A percentile compares a stretch with the other conserved stretches of the same genome.
Conservation (phyloP, 2,329 filamentous ascomycete genomes). For the Cladosporium sp. region DNA sequence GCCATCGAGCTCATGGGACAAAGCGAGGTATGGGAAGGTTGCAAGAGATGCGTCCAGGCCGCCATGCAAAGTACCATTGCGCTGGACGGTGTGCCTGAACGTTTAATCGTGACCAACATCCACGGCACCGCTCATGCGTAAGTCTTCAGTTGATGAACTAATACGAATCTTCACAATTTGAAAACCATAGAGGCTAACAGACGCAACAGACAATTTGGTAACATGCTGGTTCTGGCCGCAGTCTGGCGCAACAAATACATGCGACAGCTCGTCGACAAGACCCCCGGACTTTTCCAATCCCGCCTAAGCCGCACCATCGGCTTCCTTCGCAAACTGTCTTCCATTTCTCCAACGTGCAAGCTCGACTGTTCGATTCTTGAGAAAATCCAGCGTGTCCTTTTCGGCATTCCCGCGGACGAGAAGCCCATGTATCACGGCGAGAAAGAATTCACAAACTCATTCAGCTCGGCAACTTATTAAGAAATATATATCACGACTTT, state of each 20-base stretch:
- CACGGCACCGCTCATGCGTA: slow-evolving; percentile 96
- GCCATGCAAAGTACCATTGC: slow-evolving; percentile 80
- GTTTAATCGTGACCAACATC: slow-evolving; percentile 84
- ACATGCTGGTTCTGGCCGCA: slow-evolving; percentile 83
- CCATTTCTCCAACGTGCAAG: slow-evolving; percentile 68
- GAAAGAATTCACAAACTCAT: slow-evolving; percentile 11
- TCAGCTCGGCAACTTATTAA: slow-evolving; percentile 12
- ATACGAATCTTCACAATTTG: no score
- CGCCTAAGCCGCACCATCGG: slow-evolving; percentile 69
- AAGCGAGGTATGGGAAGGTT: slow-evolving; percentile 26
- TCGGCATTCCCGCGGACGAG: slow-evolving; percentile 17
- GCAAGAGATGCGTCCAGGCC: slow-evolving; percentile 58
- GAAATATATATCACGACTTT: not conserved
- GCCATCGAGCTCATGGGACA: slow-evolving; percentile 29
- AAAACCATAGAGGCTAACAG: no score
- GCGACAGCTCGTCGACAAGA: slow-evolving; percentile 46
- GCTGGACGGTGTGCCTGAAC: slow-evolving; percentile 66
- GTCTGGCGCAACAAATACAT: slow-evolving; percentile 55
- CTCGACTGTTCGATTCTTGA: slow-evolving; percentile 71
- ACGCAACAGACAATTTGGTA: slow-evolving; percentile 92
- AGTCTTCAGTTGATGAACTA: slow-evolving; percentile 49
- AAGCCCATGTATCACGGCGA: slow-evolving; percentile 20
- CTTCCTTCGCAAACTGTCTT: slow-evolving; percentile 66
- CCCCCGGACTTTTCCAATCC: slow-evolving; percentile 48
- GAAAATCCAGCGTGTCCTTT: slow-evolving; percentile 41